A percentile compares a stretch with the other conserved stretches of the same genome.
phyloP scores from a whole-genome alignment of 1,139 yeast genomes.

The Blastobotrys capitulatus region DNA sequence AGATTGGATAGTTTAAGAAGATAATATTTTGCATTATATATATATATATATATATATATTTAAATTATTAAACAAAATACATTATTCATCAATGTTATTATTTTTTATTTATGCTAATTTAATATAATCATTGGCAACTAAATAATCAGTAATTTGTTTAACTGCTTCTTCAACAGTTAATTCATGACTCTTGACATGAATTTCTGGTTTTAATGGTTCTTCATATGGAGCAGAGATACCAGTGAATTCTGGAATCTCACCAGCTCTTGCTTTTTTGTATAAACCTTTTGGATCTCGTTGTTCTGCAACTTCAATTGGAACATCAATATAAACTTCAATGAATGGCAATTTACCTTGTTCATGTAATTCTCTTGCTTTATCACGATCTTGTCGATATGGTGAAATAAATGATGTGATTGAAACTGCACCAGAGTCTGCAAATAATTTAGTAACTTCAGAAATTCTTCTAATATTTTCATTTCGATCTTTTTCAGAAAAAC shows the following conservation, averaged over 20 bases:
- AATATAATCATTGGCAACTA: constrained; percentile 31
- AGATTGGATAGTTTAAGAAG: constrained; percentile 78
- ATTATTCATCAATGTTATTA: too few relatives aligned
- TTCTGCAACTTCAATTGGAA: constrained; percentile 90
- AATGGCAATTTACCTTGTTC: constrained; percentile 70
- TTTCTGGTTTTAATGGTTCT: constrained; percentile 80
- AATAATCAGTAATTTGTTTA: constrained; percentile 60
- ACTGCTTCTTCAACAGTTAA: constrained; percentile 78
- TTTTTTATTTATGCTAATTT: neutral
- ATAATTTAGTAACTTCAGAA: constrained; percentile 86
- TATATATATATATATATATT: neutral
- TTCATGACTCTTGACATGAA: constrained; percentile 71
- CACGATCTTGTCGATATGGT: constrained; percentile 82
- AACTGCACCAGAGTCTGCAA: constrained; percentile 82
- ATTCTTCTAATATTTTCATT: constrained; percentile 93
- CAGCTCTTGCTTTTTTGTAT: constrained; percentile 94
- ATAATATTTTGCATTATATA: constrained; percentile 19
- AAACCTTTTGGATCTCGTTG: constrained; percentile 95
- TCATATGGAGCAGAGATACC: constrained; percentile 96
- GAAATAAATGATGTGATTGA: constrained; percentile 89
- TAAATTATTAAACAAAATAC: neutral
- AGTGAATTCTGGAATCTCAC: constrained; percentile 88
- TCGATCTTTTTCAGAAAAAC: constrained; percentile 86
- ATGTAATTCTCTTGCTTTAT: constrained; percentile 79
- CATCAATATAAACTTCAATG: constrained; percentile 86